A percentile compares a stretch with the other conserved stretches of the same genome.
These are phyloP conservation scores for Saccharomyces hybrid DNA, from an alignment of 1,139 yeast species.

Conservation along the genomic window DNA sequence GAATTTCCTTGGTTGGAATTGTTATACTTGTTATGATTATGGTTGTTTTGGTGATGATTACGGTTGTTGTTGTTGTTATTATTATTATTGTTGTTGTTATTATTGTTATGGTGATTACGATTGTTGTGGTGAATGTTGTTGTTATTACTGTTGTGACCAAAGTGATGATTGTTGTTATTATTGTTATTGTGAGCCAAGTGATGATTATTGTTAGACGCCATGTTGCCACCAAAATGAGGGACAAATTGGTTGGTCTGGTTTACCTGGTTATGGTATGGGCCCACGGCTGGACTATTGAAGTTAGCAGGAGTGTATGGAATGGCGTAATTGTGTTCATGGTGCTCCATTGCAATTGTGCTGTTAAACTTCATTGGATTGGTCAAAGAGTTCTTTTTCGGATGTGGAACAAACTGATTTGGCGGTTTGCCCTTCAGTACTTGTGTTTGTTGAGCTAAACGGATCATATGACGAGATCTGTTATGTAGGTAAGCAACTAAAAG, in stretches of 20 bases:
- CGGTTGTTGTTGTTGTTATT: slow-evolving; percentile 30
- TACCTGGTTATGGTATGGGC: background rate
- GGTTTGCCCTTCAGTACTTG: slow-evolving; percentile 24
- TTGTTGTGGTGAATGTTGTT: slow-evolving; percentile 4
- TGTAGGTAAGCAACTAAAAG: background rate
- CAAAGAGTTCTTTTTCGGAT: slow-evolving; percentile 5
- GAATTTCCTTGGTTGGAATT: slow-evolving; percentile 22
- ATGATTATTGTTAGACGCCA: slow-evolving; percentile 1
- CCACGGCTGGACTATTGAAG: background rate
- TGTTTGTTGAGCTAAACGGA: slow-evolving; percentile 26
- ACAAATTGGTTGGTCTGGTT: slow-evolving; percentile 27
- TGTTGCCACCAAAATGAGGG: background rate
- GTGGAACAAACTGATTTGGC: slow-evolving; percentile 20
- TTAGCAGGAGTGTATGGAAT: background rate
- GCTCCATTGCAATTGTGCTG: slow-evolving; percentile 6
- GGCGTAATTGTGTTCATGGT: slow-evolving; percentile 4
- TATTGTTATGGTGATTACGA: slow-evolving; percentile 32
- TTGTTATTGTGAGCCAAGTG: background rate
- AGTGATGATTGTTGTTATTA: slow-evolving; percentile 2
- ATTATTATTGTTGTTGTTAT: slow-evolving; percentile 33
- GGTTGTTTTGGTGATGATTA: slow-evolving; percentile 3
- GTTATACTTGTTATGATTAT: slow-evolving; percentile 2
- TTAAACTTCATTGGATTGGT: slow-evolving; percentile 7
- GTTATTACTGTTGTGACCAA: slow-evolving; percentile 1
- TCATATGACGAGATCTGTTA: slow-evolving; percentile 11